phyloP scores from a whole-genome alignment of 2,329 filamentous ascomycete species.

The Diaporthe ilicicola region DNA sequence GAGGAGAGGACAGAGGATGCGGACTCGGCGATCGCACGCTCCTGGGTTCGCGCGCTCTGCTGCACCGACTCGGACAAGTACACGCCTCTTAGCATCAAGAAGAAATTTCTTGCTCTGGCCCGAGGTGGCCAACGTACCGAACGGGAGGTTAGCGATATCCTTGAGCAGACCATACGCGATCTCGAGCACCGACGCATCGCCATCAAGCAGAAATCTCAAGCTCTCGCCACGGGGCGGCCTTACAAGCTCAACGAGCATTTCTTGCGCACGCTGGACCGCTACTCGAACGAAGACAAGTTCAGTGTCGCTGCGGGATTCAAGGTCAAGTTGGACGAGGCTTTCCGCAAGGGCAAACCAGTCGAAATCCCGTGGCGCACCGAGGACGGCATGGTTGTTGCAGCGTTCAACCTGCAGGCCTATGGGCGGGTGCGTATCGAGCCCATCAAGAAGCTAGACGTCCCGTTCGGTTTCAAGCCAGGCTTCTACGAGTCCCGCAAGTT shows the following conservation, averaged over 20 bases:
- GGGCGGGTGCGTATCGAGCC: conserved; percentile 64
- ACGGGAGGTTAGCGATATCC: conserved; percentile 51
- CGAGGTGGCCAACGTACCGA: conserved; percentile 40
- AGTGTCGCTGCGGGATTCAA: conserved; percentile 69
- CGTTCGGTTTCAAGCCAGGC: conserved; percentile 75
- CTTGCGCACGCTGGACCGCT: conserved; percentile 63
- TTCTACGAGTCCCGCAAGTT: conserved; percentile 77
- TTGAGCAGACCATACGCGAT: conserved; percentile 57
- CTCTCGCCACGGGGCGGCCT: conserved; percentile 64
- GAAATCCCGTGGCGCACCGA: conserved; percentile 64
- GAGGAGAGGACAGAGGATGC: conserved; percentile 33
- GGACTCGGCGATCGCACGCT: conserved; percentile 52
- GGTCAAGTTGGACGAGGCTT: conserved; percentile 63
- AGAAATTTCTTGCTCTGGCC: conserved; percentile 61
- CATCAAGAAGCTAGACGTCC: conserved; percentile 66
- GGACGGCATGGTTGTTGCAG: conserved; percentile 72
- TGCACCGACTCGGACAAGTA: conserved; percentile 60
- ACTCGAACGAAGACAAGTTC: conserved; percentile 62
- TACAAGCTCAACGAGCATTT: conserved; percentile 71
- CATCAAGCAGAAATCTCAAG: conserved; percentile 66
- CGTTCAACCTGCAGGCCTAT: conserved; percentile 70
- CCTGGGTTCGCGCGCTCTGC: conserved; percentile 68
- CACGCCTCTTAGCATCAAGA: conserved; percentile 55
- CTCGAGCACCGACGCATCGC: conserved; percentile 63
- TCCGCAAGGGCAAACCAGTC: conserved; percentile 53